phyloP scores from a whole-genome alignment of 2,329 filamentous ascomycete species.

The Diplodia sapinea region DNA sequence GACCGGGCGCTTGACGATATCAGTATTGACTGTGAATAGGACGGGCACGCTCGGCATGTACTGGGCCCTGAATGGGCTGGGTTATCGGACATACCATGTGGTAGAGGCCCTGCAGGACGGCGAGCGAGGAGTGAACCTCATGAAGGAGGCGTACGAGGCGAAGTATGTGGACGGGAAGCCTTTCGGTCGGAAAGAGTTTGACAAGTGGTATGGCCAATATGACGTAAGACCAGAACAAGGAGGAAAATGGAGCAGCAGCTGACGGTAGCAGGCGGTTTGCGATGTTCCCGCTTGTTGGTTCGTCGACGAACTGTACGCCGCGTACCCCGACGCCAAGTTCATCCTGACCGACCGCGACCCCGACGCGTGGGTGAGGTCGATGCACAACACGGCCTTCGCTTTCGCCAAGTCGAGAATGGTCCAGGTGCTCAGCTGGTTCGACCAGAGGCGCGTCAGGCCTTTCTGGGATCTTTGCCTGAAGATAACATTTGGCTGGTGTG shows the following conservation, averaged over 20 bases:
- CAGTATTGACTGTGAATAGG: background rate
- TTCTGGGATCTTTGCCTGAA: background rate
- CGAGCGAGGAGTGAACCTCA: conserved; percentile 30
- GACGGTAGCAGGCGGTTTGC: conserved; percentile 31
- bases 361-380: conserved; percentile 26
- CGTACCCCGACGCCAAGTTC: conserved; percentile 36
- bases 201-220: conserved; percentile 44
- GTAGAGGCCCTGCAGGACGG: background rate
- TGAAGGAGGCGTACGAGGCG: conserved; percentile 44
- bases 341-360: conserved; percentile 33
- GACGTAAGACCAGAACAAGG: conserved; percentile 8
- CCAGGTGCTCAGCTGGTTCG: background rate
- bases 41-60: conserved; percentile 14
- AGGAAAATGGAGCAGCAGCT: background rate
- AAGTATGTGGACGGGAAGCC: conserved; percentile 42
- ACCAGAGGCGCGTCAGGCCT: background rate
- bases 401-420: background rate
- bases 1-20: background rate
- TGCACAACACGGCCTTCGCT: conserved; percentile 29
- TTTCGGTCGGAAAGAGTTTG: conserved; percentile 43
- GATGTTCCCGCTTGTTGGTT: conserved; percentile 34
- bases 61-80: conserved; percentile 6
- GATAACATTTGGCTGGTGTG: background rate
- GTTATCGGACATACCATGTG: conserved; percentile 13
- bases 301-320: conserved; percentile 34